Evolutionary conservation across 495 filamentous ascomycete genomes (phyloP).

Genomic region (Umbilicaria muhlenbergii): DNA sequence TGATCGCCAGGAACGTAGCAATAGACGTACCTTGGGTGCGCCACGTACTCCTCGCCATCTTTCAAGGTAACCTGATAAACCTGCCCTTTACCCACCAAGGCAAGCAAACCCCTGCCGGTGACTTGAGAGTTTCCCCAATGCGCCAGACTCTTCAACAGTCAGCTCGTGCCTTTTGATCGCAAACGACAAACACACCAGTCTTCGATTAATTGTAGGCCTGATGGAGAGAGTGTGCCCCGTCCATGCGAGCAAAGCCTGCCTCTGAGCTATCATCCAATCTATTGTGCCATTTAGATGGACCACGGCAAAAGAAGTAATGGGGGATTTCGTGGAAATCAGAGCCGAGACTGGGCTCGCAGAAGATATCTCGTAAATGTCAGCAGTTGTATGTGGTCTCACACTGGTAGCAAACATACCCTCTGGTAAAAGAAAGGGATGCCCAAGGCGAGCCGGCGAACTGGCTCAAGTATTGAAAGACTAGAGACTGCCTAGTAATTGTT

Average conservation of each 20-base stretch:
- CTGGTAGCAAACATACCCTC: conserved; percentile 24
- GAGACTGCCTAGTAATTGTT: conserved; percentile 46
- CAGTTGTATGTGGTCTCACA: neutral
- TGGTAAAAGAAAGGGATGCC: conserved; percentile 94
- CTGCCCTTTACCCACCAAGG: conserved; percentile 69
- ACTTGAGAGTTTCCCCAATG: conserved; percentile 85
- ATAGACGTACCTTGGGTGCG: conserved; percentile 49
- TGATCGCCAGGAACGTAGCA: neutral
- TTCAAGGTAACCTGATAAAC: conserved; percentile 68
- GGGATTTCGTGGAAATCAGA: conserved; percentile 72
- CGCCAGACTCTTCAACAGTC: conserved; percentile 47
- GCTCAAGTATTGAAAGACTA: conserved; percentile 72
- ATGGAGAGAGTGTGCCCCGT: conserved; percentile 75
- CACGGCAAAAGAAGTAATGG: conserved; percentile 68
- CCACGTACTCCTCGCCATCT: conserved; percentile 71
- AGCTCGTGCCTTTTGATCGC: conserved; percentile 15
- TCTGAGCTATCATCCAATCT: conserved; percentile 87
- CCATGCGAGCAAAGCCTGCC: conserved; percentile 81
- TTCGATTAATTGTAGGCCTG: conserved; percentile 55
- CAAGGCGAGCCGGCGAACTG: conserved; percentile 57
- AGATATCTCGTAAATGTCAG: conserved; percentile 34
- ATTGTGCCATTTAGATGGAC: conserved; percentile 84
- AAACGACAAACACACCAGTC: conserved; percentile 34
- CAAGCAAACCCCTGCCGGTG: conserved; percentile 75
- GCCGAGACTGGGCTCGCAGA: conserved; percentile 76